Conservation (phyloP, 257 asterid genomes). For the Solanum sparsipilum region DNA sequence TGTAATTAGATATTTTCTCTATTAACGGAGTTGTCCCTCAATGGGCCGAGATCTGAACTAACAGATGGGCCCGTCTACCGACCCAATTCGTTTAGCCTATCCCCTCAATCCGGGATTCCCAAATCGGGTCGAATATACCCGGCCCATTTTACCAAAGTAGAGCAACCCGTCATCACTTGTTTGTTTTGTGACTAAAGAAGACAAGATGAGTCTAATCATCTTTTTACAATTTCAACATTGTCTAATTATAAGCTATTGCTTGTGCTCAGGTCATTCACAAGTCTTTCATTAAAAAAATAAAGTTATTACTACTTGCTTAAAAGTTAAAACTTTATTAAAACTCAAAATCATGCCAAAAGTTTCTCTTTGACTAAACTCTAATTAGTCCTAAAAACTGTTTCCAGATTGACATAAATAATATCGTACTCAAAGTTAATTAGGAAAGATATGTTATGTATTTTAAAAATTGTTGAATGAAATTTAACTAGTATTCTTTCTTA, state of each 20-base stretch:
- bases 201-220: neutral
- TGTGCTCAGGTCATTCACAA: neutral
- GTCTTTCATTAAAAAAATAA: neutral
- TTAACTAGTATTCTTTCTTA: neutral
- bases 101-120: neutral
- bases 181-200: neutral
- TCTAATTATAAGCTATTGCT: neutral
- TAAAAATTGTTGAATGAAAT: neutral
- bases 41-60: neutral
- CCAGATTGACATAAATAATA: neutral
- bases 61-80: neutral
- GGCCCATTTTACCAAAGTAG: neutral
- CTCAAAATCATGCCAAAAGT: neutral
- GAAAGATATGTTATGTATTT: neutral
- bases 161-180: neutral
- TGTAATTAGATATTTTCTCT: neutral
- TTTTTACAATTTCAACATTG: neutral
- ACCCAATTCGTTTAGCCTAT: neutral
- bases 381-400: neutral
- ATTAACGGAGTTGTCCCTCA: neutral
- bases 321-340: neutral
- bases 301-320: neutral
- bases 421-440: neutral
- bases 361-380: neutral
- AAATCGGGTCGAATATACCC: neutral